These are phyloP conservation scores for Paramecium caudatum DNA, from an alignment of 73 alveolate genomes.

Conservation along the genomic window DNA sequence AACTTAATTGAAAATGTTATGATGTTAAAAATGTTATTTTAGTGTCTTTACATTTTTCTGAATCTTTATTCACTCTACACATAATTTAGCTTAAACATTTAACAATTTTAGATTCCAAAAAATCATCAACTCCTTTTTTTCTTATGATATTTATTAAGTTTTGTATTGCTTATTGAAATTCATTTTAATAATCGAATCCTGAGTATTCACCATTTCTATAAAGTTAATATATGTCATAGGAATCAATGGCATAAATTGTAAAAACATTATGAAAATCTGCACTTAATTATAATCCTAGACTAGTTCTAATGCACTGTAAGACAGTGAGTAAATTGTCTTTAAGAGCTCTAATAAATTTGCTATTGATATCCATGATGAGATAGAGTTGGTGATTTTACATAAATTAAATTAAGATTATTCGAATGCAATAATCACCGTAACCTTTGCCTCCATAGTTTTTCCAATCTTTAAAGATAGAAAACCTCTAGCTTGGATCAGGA, in stretches of 20 bases:
- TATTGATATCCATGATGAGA: slow-evolving; percentile 16
- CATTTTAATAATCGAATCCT: neutral
- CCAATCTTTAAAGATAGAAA: neutral
- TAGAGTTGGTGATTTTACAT: slow-evolving; percentile 33
- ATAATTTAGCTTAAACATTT: neutral
- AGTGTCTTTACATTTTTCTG: neutral
- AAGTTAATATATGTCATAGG: neutral
- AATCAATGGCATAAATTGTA: neutral
- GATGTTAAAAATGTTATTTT: slow-evolving; percentile 1
- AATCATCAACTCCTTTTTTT: slow-evolving; percentile 42
- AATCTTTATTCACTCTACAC: neutral
- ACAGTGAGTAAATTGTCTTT: neutral
- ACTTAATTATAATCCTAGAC: neutral
- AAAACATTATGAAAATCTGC: slow-evolving; percentile 31
- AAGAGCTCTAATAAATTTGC: neutral
- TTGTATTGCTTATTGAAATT: neutral
- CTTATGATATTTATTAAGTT: neutral
- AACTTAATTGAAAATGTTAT: neutral
- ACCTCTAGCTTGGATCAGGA: slow-evolving; percentile 12
- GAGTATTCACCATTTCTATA: neutral
- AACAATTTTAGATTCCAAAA: slow-evolving; percentile 39
- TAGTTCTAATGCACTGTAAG: neutral
- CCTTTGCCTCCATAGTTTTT: slow-evolving; percentile 44
- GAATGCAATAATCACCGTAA: slow-evolving; percentile 22
- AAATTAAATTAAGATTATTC: slow-evolving; percentile 38